Percentiles rank a stretch among this genome's conserved stretches.
Conservation (phyloP, 192 early-diverging fungal genomes). For the Backusella morwellensis region DNA sequence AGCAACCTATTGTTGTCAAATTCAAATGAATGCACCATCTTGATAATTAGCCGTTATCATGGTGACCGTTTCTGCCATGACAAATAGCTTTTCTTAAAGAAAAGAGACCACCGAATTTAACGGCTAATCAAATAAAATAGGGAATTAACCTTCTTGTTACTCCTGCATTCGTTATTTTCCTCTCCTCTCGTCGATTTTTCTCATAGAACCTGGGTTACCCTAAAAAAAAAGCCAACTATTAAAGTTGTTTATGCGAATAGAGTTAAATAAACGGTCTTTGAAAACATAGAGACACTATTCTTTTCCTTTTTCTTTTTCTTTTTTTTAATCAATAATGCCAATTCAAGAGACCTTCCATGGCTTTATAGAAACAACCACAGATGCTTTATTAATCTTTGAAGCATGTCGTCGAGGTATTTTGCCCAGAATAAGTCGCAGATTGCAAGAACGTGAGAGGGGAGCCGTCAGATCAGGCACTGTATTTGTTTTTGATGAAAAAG, state of each 20-base stretch:
- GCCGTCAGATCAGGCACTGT: conserved; percentile 17
- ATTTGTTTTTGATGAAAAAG: conserved; percentile 29
- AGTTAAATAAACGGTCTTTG: not conserved
- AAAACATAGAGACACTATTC: not conserved
- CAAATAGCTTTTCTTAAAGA: not conserved
- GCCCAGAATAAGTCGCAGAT: conserved; percentile 21
- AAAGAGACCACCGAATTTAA: not conserved
- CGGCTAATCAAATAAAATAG: not conserved
- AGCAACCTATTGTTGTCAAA: too few species aligned
- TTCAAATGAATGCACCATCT: too few species aligned
- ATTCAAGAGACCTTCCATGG: conserved; percentile 26
- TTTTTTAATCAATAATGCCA: not conserved
- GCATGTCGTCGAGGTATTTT: conserved; percentile 23
- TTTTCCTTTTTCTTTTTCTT: not conserved
- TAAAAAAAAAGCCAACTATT: not conserved
- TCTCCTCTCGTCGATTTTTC: not conserved
- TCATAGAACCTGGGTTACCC: not conserved
- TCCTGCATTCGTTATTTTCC: not conserved
- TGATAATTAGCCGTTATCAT: too few species aligned
- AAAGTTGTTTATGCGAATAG: not conserved
- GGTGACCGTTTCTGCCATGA: too few species aligned
- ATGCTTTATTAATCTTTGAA: conserved; percentile 27
- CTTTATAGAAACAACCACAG: conserved; percentile 23
- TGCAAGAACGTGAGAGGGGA: conserved; percentile 28
- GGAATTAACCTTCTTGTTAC: not conserved